phyloP scores from a whole-genome alignment of 345 rosid genomes.

The Salix suchowensis region DNA sequence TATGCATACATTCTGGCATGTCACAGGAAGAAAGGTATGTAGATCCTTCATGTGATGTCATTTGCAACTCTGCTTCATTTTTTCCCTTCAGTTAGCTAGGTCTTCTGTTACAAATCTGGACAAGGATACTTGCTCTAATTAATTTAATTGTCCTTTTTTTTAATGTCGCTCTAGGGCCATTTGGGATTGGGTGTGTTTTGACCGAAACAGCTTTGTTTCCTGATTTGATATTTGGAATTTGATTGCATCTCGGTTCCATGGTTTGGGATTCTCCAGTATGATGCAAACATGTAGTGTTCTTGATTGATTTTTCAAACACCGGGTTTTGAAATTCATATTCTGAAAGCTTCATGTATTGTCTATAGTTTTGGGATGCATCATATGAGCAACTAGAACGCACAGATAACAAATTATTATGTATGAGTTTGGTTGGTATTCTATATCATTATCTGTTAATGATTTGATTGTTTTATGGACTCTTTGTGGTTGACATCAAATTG shows the following conservation, averaged over 20 bases:
- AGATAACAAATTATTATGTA: background rate
- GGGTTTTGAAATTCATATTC: background rate
- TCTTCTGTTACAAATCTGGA: background rate
- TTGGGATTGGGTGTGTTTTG: background rate
- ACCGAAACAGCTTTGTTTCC: background rate
- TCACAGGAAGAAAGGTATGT: conserved; percentile 93
- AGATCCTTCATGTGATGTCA: background rate
- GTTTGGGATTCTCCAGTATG: background rate
- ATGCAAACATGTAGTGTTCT: background rate
- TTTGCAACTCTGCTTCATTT: background rate
- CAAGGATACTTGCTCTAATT: background rate
- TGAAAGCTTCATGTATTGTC: background rate
- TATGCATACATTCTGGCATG: conserved; percentile 99
- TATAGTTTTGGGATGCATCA: background rate
- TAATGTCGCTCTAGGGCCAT: background rate
- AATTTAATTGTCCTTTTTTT: background rate
- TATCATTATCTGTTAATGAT: background rate
- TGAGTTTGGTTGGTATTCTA: background rate
- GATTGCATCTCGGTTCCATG: background rate
- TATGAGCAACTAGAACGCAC: background rate
- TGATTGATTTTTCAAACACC: background rate
- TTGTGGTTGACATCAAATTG: background rate
- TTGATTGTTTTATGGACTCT: background rate
- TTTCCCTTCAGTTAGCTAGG: background rate
- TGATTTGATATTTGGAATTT: background rate